Evolutionary conservation across 257 asterid species (phyloP).

Genomic region (Capsicum pubescens): DNA sequence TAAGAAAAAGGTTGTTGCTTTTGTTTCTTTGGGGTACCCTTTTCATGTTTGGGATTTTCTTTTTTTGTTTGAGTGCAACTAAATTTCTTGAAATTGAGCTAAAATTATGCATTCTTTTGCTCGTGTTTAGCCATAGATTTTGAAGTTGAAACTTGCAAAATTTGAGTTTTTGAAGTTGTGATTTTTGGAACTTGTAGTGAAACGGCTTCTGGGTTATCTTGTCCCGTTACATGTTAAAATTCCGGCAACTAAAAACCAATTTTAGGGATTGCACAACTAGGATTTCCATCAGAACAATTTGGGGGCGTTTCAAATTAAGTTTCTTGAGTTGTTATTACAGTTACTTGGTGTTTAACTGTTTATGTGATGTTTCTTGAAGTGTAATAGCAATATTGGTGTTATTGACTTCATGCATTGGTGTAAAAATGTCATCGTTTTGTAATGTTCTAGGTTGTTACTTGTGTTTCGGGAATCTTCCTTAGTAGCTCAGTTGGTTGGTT

Average conservation of each 20-base stretch:
- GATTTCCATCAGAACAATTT: not conserved
- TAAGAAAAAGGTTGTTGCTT: too few species aligned
- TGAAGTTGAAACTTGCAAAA: too few species aligned
- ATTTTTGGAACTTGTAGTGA: too few species aligned
- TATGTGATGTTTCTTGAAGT: not conserved
- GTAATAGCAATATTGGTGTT: not conserved
- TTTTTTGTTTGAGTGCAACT: not conserved
- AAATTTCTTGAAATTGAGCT: not conserved
- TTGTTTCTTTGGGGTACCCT: too few species aligned
- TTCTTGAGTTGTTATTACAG: not conserved
- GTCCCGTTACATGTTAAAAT: too few species aligned
- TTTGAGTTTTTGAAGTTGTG: too few species aligned
- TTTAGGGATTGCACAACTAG: too few species aligned
- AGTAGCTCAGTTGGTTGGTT: too few species aligned
- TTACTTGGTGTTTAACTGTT: not conserved
- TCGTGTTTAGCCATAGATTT: too few species aligned
- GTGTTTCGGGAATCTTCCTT: too few species aligned
- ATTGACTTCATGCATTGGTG: not conserved
- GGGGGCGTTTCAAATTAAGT: not conserved
- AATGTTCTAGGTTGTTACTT: not conserved
- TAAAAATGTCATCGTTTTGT: not conserved
- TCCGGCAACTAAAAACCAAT: too few species aligned
- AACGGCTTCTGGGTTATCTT: too few species aligned
- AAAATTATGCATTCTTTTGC: not conserved
- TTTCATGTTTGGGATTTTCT: not conserved